Percentiles rank a stretch among this genome's conserved stretches.
These are phyloP conservation scores for Globisporangium cylindrosporum DNA, from an alignment of 352 stramenopile genomes.

Conservation along the genomic window DNA sequence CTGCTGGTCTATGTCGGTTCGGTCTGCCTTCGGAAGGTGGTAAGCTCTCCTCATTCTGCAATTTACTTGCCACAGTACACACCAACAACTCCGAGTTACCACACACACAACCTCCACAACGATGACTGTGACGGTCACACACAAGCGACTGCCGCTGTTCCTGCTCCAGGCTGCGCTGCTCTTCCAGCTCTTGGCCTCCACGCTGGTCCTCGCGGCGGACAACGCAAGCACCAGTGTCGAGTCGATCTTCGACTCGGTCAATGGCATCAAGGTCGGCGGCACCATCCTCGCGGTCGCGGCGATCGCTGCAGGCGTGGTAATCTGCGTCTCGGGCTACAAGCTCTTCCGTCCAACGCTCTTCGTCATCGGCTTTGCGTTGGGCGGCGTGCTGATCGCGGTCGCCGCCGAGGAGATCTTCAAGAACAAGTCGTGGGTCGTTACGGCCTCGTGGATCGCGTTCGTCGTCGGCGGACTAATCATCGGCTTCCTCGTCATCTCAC, in stretches of 20 bases:
- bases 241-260: constrained; percentile 38
- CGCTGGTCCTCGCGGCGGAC: constrained; percentile 6
- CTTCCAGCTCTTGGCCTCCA: neutral
- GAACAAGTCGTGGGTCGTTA: constrained; percentile 44
- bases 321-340: constrained; percentile 57
- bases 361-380: constrained; percentile 43
- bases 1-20: neutral
- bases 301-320: constrained; percentile 35
- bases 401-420: constrained; percentile 42
- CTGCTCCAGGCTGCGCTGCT: constrained; percentile 5
- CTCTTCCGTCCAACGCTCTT: constrained; percentile 60
- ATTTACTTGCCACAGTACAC: constrained; percentile 17
- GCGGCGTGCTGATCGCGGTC: constrained; percentile 38
- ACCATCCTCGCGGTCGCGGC: constrained; percentile 38
- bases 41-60: constrained; percentile 25
- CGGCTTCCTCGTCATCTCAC: constrained; percentile 39
- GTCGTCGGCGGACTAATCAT: constrained; percentile 45
- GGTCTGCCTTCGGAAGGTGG: neutral
- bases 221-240: constrained; percentile 25
- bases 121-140: neutral
- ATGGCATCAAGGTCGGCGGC: constrained; percentile 34
- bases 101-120: constrained; percentile 9
- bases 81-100: constrained; percentile 2
- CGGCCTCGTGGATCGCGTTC: constrained; percentile 60
- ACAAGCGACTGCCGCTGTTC: neutral